phyloP scores from a whole-genome alignment of 441 rosid genomes.

The Eugenia klotzschiana region DNA sequence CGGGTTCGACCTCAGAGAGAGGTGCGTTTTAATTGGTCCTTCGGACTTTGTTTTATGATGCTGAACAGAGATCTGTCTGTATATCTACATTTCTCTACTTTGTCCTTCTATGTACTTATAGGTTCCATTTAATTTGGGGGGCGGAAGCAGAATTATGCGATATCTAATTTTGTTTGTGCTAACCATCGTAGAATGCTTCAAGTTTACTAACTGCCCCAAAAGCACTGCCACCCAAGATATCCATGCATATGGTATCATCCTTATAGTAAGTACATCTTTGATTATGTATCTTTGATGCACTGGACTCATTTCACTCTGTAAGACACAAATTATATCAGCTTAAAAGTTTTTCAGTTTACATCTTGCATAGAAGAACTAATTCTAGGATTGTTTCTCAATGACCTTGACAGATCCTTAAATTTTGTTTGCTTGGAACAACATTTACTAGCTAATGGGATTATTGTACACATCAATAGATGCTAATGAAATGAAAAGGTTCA shows the following conservation, averaged over 20 bases:
- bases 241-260: slow-evolving; percentile 78
- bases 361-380: not conserved
- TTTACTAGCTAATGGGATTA: not conserved
- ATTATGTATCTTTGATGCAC: not conserved
- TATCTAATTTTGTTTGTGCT: not conserved
- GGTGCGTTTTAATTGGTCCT: slow-evolving; percentile 22
- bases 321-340: not conserved
- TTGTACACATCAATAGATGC: not conserved
- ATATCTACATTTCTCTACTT: not conserved
- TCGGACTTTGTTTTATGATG: not conserved
- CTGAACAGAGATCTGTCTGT: not conserved
- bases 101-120: not conserved
- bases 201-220: slow-evolving; percentile 60
- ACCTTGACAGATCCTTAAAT: not conserved
- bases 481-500: not conserved
- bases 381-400: not conserved
- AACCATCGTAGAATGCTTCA: slow-evolving; percentile 56
- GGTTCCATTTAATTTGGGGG: not conserved
- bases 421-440: not conserved
- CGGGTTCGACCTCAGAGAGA: slow-evolving; percentile 69
- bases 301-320: not conserved
- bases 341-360: not conserved
- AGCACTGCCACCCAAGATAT: slow-evolving; percentile 64
- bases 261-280: slow-evolving; percentile 47
- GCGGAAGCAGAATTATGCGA: not conserved